Evolutionary conservation across 2,329 filamentous ascomycete species (phyloP).

Genomic region (Elsinoe perseae): DNA sequence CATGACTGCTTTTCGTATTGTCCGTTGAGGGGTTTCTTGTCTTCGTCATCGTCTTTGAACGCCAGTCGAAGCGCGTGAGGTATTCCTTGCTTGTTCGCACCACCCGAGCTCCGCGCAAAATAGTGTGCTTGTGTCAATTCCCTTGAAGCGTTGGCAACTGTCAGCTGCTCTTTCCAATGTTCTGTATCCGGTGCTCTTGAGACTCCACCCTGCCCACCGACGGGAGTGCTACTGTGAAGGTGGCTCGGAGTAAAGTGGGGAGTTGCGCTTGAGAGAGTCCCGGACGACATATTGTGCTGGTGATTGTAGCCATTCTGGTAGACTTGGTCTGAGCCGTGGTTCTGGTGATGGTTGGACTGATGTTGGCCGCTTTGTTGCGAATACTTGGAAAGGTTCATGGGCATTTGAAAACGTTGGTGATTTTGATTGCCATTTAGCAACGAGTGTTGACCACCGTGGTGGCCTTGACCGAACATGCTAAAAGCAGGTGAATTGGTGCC

Average conservation of each 20-base stretch:
- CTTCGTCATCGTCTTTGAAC: constrained; percentile 45
- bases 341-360: constrained; percentile 28
- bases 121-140: constrained; percentile 63
- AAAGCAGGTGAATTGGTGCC: constrained; percentile 44
- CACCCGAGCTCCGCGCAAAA: constrained; percentile 64
- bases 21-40: constrained; percentile 48
- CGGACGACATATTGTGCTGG: constrained; percentile 52
- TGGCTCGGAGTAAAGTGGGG: constrained; percentile 54
- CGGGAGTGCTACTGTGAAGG: constrained; percentile 52
- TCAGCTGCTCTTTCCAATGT: constrained; percentile 84
- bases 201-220: constrained; percentile 47
- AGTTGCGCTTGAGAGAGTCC: constrained; percentile 57
- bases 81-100: constrained; percentile 60
- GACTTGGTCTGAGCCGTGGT: constrained; percentile 39
- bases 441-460: constrained; percentile 60
- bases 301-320: constrained; percentile 54
- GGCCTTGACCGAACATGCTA: constrained; percentile 64
- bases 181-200: constrained; percentile 51
- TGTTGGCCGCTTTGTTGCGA: constrained; percentile 48
- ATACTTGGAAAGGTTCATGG: constrained; percentile 60
- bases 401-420: constrained; percentile 46
- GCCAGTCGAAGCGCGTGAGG: constrained; percentile 42
- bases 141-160: constrained; percentile 65
- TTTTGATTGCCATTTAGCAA: constrained; percentile 65
- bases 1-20: constrained; percentile 69